A percentile compares a stretch with the other conserved stretches of the same genome.
Conservation (phyloP, 495 filamentous ascomycete genomes). For the Aspergillus carlsbadensis region DNA sequence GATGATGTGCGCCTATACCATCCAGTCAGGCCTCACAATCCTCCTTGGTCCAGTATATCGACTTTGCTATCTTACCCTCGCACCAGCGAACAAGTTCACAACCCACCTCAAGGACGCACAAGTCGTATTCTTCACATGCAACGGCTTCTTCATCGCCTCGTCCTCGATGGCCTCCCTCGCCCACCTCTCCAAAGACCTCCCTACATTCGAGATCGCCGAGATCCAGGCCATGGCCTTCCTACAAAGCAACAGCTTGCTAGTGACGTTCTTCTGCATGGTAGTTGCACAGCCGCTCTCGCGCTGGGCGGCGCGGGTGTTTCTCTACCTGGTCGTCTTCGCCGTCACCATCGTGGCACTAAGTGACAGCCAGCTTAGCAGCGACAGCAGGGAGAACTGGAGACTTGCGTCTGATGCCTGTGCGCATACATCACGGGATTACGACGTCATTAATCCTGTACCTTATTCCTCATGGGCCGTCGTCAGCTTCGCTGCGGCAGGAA, state of each 20-base stretch:
- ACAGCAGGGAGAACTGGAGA: slow-evolving; percentile 5
- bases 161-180: slow-evolving; percentile 7
- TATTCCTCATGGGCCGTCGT: slow-evolving; percentile 11
- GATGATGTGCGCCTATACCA: slow-evolving; percentile 13
- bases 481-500: slow-evolving; percentile 4
- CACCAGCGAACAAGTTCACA: neutral
- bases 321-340: slow-evolving; percentile 5
- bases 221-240: slow-evolving; percentile 14
- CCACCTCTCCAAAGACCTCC: slow-evolving; percentile 6
- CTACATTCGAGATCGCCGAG: slow-evolving; percentile 11
- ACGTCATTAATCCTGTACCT: slow-evolving; percentile 8
- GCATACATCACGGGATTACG: slow-evolving; percentile 8
- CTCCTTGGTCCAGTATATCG: slow-evolving; percentile 8
- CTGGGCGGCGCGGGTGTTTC: slow-evolving; percentile 7
- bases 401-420: slow-evolving; percentile 12
- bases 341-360: slow-evolving; percentile 4
- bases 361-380: neutral
- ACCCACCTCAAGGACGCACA: slow-evolving; percentile 3
- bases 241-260: slow-evolving; percentile 9
- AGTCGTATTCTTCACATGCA: slow-evolving; percentile 4
- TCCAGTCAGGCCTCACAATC: slow-evolving; percentile 8
- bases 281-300: slow-evolving; percentile 9
- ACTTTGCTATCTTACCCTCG: neutral
- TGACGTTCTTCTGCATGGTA: slow-evolving; percentile 11
- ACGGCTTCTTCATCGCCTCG: slow-evolving; percentile 9